Evolutionary conservation across 306 rosid species (phyloP), one percentile per base, ranked within the genome.

Genomic region (Prunus mira): DNA sequence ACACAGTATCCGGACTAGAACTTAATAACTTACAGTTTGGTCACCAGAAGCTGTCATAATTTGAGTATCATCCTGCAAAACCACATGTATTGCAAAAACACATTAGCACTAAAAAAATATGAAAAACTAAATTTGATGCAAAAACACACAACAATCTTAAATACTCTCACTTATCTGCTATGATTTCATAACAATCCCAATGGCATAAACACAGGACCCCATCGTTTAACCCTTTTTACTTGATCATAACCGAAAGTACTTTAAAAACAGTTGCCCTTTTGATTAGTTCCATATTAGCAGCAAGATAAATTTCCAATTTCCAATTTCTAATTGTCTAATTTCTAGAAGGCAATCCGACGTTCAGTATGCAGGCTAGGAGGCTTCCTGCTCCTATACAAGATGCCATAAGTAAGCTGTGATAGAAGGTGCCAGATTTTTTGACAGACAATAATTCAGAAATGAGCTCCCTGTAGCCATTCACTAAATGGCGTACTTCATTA

Each of bases 21-120:
- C 46, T 65, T 6, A 32, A 58, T 49, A 66, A 83, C 97, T 88
- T 84, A 92, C 99, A 3, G 97, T 92, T 86, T 92, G 97, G 83
- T 96, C 99, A 43, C 98, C 97, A 30, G 99, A 92, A 76, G 97
- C 99, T 12, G 99, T 89, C 72, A 96, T 78, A 80, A 92, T 84
- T 69, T 87, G 97, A n/a, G 88, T 78, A 75, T 84, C 98, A 17
- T 83, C 97, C 99, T 96, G 91, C 72, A 83, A 51, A 76, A 30
- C 3, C 19, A 61, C 3, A 3, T n/a, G 61, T 32, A 72, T 57
- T 38, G 27, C 30, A 20, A 54, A 71, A 1, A 19, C 2, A 32
- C 24, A 27, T 56, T 5, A 55, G n/a, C 47, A 19, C 12, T n/a
- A 5, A 56, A 47, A 32, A 8, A 57, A 12, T 12, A 22, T 3